Evolutionary conservation across 345 rosid genomes (phyloP), one percentile per base, ranked within the genome.

Genomic region (Corymbia maculata): DNA sequence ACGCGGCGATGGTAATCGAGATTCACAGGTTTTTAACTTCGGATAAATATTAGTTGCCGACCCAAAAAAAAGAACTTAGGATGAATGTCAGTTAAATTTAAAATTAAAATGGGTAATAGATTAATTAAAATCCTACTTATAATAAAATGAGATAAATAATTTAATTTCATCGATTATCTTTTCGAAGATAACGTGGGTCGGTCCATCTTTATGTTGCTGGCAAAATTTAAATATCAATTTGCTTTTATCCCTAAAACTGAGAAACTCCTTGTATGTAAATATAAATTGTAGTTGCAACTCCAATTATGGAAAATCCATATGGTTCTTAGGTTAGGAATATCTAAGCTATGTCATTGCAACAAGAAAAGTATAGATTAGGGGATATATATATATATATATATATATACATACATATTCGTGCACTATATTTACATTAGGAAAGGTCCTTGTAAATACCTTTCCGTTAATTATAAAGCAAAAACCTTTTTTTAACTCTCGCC

Each of bases 401-500:
- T 57, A 57, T 57, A 59, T 0, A 28, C 13, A n/a, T 61, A 53
- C 21, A 55, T 55, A 21, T 21, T 19, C 17, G 28, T n/a, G 36
- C 13, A 2, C 0, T 61, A 26, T 8, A 55, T 55, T 55, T 55
- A 36, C 4, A 36, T 36, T 36, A 2, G 42, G 42, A 36, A 36
- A 36, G 42, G 26, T 8, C 21, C 11, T 26, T 59, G n/a, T 59
- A 59, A 59, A 59, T 26, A 59, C 14, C 15, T 59, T 59, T 59
- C 15, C 1, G 0, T n/a, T 64, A 61, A 28, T n/a, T 36, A 0
- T n/a, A 64, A 64, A 64, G 36, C 70, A 64, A 64, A 64, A 64
- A n/a, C 0, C 8, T 64, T 1, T 0, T 28, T 28, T 64, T 8
- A 0, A 64, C 4, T 64, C 32, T n/a, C 4, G 0, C 6, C 11